A percentile compares a stretch with the other conserved stretches of the same genome.
These are phyloP conservation scores for Sinapis alba DNA, from an alignment of 441 rosid genomes.

Conservation along the genomic window DNA sequence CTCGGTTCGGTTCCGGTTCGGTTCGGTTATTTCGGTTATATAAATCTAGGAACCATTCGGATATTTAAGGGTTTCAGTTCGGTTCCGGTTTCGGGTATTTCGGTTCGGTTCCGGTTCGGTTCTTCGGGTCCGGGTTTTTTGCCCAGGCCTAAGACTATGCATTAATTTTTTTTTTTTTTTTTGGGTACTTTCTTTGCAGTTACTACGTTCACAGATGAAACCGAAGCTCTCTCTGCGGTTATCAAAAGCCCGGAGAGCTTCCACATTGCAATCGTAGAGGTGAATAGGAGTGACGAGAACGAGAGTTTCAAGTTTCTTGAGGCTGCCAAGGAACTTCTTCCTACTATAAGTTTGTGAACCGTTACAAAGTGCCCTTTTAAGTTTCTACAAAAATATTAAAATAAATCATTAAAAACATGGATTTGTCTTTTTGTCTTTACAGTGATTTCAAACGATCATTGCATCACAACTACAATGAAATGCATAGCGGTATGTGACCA, in stretches of 20 bases:
- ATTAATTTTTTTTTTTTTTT: constrained; percentile 2
- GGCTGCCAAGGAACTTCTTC: constrained; percentile 79
- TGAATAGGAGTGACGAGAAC: constrained; percentile 43
- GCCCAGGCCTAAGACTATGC: too few species aligned
- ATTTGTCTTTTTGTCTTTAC: constrained; percentile 37
- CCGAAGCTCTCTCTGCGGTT: constrained; percentile 75
- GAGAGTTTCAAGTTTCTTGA: constrained; percentile 84
- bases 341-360: constrained; percentile 62
- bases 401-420: not conserved
- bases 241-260: constrained; percentile 63
- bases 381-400: not conserved
- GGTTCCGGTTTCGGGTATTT: too few species aligned
- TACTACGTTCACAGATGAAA: constrained; percentile 67
- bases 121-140: too few species aligned
- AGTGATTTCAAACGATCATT: constrained; percentile 82
- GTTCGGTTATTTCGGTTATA: too few species aligned
- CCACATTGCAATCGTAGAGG: constrained; percentile 92
- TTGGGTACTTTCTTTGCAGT: constrained; percentile 52
- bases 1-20: too few species aligned
- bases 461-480: constrained; percentile 88
- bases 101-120: too few species aligned
- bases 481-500: constrained; percentile 86
- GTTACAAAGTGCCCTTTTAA: not conserved
- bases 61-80: too few species aligned
- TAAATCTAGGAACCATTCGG: too few species aligned